These are phyloP conservation scores for Podaxis sp. DNA, from an alignment of 768 basidiomycete species.

Conservation along the genomic window DNA sequence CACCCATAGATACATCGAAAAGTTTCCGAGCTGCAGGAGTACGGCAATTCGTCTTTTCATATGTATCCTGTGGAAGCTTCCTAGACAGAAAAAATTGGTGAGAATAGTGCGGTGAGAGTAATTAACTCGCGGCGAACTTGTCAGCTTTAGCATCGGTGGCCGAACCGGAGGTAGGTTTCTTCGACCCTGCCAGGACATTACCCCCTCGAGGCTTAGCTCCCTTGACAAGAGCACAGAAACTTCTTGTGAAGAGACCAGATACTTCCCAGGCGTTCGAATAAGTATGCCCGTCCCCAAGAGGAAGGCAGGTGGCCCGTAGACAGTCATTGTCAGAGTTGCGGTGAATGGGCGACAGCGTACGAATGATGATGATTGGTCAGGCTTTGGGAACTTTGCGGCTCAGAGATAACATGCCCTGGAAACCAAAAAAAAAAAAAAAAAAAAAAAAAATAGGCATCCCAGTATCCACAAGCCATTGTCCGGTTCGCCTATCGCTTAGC, in stretches of 20 bases:
- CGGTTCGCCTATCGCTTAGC: too few relatives aligned
- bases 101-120: conserved; percentile 1
- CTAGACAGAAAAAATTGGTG: background rate
- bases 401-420: too few relatives aligned
- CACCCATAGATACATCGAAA: background rate
- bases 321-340: background rate
- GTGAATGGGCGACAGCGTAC: too few relatives aligned
- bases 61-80: background rate
- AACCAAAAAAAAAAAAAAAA: too few relatives aligned
- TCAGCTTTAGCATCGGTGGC: background rate
- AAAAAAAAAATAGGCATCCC: too few relatives aligned
- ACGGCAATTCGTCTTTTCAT: background rate
- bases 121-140: background rate
- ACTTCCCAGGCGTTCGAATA: background rate
- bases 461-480: too few relatives aligned
- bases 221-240: background rate
- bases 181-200: background rate
- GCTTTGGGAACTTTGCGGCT: too few relatives aligned
- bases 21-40: background rate
- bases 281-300: background rate
- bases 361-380: too few relatives aligned
- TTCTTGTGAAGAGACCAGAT: background rate
- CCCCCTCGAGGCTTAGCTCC: background rate
- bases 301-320: background rate
- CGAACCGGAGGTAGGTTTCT: background rate